Evolutionary conservation across 148 eudicot genomes (phyloP), one percentile per base, ranked within the genome.

Genomic region (Persicaria tinctoria): DNA sequence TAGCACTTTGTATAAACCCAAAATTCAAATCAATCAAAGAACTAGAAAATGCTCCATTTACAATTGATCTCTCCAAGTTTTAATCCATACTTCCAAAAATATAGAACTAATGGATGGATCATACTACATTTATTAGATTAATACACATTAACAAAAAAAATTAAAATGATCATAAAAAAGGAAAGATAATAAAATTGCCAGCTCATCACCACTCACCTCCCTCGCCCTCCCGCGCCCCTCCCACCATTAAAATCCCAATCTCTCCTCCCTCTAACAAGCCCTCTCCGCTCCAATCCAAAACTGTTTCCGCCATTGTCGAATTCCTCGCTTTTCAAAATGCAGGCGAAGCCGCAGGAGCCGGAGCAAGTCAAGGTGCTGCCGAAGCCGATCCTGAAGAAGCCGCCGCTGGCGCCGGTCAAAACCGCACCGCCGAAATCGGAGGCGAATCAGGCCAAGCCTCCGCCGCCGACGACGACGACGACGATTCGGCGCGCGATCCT

Each of bases 321-420:
- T 18, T 57, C 63, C 7, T 17, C 6, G 14, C 1, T 13, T 13
- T 3, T 16, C 68, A 17, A 79, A 49, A 70, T 74, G 76, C 62
- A 32, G 32, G 48, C 8, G 7, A 11, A 5, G 7, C 12, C 8
- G 12, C 62, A 63, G 63, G 56, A 74, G 16, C 20, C 86, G 38
- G 87, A 78, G 3, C 2, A 78, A 68, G 57, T 9, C 12, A 8
- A 55, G 53, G 57, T 32, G 41, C 70, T 18, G 41, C 41, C 41
- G 3, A 32, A 32, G 41, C 3, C 41, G 41, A 32, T 32, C 41
- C 41, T 32, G 41, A 32, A 32, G 41, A 32, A 32, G 41, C 41
- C 41, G 41, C 41, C 41, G 41, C 41, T 32, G 41, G 41, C 41
- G 41, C 41, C 41, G 41, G 41, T 32, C 41, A 32, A 32, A 32